Evolutionary conservation across 2,329 filamentous ascomycete species (phyloP).

Genomic region (Fusarium odoratissimum): DNA sequence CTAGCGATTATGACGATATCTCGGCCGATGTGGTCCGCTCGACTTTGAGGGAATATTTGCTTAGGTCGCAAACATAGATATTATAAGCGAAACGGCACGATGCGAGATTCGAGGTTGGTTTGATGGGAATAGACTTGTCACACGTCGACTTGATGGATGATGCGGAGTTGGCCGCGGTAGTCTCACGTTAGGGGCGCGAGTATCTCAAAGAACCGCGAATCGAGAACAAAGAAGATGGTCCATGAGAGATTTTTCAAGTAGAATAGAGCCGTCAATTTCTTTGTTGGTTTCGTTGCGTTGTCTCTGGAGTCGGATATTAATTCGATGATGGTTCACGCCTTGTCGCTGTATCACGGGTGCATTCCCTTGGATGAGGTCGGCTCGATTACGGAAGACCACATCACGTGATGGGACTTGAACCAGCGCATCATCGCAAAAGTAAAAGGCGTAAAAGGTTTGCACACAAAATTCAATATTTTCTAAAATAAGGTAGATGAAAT

Average conservation of each 20-base stretch:
- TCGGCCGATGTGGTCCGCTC: slow-evolving; percentile 29
- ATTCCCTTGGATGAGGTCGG: slow-evolving; percentile 38
- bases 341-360: slow-evolving; percentile 44
- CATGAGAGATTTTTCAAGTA: slow-evolving; percentile 12
- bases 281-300: slow-evolving; percentile 8
- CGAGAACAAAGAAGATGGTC: slow-evolving; percentile 21
- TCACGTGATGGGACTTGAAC: slow-evolving; percentile 38
- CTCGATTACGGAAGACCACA: slow-evolving; percentile 28
- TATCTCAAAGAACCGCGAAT: slow-evolving; percentile 32
- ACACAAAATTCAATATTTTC: neutral
- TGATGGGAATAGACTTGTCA: slow-evolving; percentile 28
- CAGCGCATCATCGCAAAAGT: neutral
- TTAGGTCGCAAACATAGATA: slow-evolving; percentile 43
- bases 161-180: slow-evolving; percentile 40
- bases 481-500: neutral
- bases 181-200: slow-evolving; percentile 24
- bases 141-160: slow-evolving; percentile 35
- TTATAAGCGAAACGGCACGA: slow-evolving; percentile 27
- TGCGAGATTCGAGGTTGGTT: slow-evolving; percentile 13
- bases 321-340: slow-evolving; percentile 40
- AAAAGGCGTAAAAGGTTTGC: neutral
- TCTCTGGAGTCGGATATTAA: slow-evolving; percentile 20
- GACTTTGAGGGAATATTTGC: slow-evolving; percentile 10
- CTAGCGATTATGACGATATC: slow-evolving; percentile 31
- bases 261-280: neutral